phyloP scores from a whole-genome alignment of 441 rosid species.

The Jatropha multifida region DNA sequence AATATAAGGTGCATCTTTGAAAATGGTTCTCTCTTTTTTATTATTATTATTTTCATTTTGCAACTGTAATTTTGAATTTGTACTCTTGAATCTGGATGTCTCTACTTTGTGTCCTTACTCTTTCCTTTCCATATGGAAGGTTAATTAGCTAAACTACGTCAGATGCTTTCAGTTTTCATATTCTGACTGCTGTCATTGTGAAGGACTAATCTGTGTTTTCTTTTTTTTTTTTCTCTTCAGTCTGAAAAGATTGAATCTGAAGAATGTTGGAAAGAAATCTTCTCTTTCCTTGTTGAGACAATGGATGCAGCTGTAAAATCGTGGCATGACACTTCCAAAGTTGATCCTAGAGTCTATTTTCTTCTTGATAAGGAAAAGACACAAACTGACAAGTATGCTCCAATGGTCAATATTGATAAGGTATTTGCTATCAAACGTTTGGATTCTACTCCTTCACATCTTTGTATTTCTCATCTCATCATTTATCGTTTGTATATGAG shows the following conservation, averaged over 20 bases:
- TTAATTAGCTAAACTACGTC: neutral
- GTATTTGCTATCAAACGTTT: slow-evolving; percentile 30
- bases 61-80: neutral
- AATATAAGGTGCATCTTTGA: neutral
- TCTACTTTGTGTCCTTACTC: neutral
- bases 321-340: slow-evolving; percentile 84
- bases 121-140: neutral
- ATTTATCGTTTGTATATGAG: slow-evolving; percentile 1
- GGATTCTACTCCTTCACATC: neutral
- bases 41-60: neutral
- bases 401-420: slow-evolving; percentile 87
- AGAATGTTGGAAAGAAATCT: slow-evolving; percentile 51
- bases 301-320: slow-evolving; percentile 80
- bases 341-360: slow-evolving; percentile 78
- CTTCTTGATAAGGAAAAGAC: slow-evolving; percentile 79
- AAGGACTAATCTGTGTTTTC: slow-evolving; percentile 17
- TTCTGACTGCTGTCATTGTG: neutral
- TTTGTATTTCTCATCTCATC: neutral
- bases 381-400: slow-evolving; percentile 74
- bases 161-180: neutral
- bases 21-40: neutral
- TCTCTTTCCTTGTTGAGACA: slow-evolving; percentile 69
- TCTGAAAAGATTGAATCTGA: slow-evolving; percentile 62
- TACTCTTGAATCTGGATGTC: neutral
- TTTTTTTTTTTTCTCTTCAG: slow-evolving; percentile 40